Evolutionary conservation across 106 monocot genomes (phyloP).

Genomic region (Allium sativum): DNA sequence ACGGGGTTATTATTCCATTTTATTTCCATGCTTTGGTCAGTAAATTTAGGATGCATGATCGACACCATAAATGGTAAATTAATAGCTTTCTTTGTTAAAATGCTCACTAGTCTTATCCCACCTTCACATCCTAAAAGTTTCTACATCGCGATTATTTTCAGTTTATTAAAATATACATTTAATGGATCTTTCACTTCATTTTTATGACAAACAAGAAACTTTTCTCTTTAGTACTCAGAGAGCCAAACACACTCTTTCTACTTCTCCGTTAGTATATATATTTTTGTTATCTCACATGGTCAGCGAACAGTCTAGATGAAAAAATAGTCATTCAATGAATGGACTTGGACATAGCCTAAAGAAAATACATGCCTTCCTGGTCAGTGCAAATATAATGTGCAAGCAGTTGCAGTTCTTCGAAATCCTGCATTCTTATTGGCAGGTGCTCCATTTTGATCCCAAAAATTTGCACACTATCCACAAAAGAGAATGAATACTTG

Average conservation of each 20-base stretch:
- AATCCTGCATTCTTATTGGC: constrained; percentile 23
- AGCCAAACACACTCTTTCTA: constrained; percentile 13
- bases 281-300: background rate
- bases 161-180: constrained; percentile 15
- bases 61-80: constrained; percentile 23
- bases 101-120: constrained; percentile 31
- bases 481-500: background rate
- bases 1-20: background rate
- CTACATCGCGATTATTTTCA: constrained; percentile 27
- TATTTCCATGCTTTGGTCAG: constrained; percentile 5
- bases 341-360: constrained; percentile 24
- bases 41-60: constrained; percentile 9
- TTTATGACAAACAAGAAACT: background rate
- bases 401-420: constrained; percentile 34
- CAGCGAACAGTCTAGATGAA: constrained; percentile 13
- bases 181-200: constrained; percentile 1
- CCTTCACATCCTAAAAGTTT: constrained; percentile 26
- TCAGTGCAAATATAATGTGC: constrained; percentile 9
- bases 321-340: constrained; percentile 30
- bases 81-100: constrained; percentile 28
- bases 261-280: no score
- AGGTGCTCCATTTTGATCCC: constrained; percentile 2
- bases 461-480: background rate
- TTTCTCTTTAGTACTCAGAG: background rate
- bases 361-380: constrained; percentile 19